Evolutionary conservation across 139 green algal genomes (phyloP).

Genomic region (Picochlorum sp.): DNA sequence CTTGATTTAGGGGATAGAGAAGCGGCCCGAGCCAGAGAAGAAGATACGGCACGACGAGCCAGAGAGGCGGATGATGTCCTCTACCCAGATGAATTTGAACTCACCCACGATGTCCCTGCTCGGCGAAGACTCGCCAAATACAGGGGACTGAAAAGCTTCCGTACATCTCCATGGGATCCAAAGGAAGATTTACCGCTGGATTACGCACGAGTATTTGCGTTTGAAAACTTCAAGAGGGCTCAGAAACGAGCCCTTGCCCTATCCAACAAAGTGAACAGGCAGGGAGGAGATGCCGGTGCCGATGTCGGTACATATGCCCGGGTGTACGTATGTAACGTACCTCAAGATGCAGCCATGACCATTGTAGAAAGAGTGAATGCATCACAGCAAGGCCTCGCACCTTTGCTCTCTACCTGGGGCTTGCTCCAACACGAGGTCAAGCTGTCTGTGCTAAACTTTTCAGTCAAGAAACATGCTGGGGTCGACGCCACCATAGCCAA

Average conservation of each 20-base stretch:
- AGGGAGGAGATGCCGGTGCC: background rate
- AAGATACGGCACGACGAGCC: conserved; percentile 17
- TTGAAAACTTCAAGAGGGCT: conserved; percentile 75
- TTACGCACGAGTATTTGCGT: conserved; percentile 88
- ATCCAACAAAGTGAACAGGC: conserved; percentile 9
- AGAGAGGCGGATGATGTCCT: conserved; percentile 56
- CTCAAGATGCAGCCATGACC: conserved; percentile 22
- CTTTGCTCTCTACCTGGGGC: conserved; percentile 55
- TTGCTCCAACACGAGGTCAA: conserved; percentile 90
- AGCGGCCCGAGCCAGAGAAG: conserved; percentile 13
- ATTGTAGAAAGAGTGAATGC: conserved; percentile 34
- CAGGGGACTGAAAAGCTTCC: conserved; percentile 86
- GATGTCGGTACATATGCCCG: conserved; percentile 58
- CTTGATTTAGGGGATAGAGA: conserved; percentile 42
- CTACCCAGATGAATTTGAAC: conserved; percentile 89
- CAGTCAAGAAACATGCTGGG: conserved; percentile 50
- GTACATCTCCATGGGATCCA: conserved; percentile 81
- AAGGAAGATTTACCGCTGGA: conserved; percentile 77
- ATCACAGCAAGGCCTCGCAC: conserved; percentile 9
- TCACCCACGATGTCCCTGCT: conserved; percentile 54
- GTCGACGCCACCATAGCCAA: conserved; percentile 52
- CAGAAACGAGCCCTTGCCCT: conserved; percentile 34
- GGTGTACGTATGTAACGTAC: conserved; percentile 55
- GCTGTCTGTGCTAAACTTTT: conserved; percentile 80
- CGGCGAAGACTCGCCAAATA: conserved; percentile 61